Evolutionary conservation across 805 yeast species (phyloP), one percentile per base, ranked within the genome.

Genomic region (Ogataea degrootiae): DNA sequence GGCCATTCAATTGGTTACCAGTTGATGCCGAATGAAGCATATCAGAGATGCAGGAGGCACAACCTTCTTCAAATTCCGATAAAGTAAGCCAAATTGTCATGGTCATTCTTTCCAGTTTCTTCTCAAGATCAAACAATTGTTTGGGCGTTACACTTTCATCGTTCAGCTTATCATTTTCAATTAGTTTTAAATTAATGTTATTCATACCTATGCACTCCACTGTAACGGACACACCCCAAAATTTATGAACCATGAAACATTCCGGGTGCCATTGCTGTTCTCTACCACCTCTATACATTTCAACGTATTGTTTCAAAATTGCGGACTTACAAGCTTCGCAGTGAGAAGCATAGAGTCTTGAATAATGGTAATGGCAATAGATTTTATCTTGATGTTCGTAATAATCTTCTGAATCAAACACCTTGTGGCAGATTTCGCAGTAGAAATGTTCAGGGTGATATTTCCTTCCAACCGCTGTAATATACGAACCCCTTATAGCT

Each of bases 221-320:
- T 1, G 85, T 76, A 21, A 94, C 72, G 48, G 83, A 77, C 19
- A 91, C 96, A 62, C 89, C 90, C 99, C 99, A 94, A 60, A 89
- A 91, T 66, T 91, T 91, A 71, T 87, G 91, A 42, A 94, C 95
- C 90, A 95, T 95, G 63, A 90, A 94, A 71, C 99, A 94, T 64
- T 95, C 98, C 1, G 97, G 98, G 67, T 94, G 99, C 99, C 99
- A 94, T 63, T 89, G 96, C 65, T 91, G 96, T 49, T 87, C 85
- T 56, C 84, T 77, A 21, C 97, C 97, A 43, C 97, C 96, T 56
- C 94, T 76, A 51, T 82, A 87, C 40, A 92, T 81, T 65, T 92
- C 97, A 35, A 92, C 96, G 66, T 90, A 94, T 62, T 94, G 98
- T 62, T 90, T 90, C 35, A 95, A 78, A 44, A 95, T 94, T 1